These are phyloP conservation scores for Cyberlindnera japonica DNA, from an alignment of 805 yeast species.

Conservation along the genomic window DNA sequence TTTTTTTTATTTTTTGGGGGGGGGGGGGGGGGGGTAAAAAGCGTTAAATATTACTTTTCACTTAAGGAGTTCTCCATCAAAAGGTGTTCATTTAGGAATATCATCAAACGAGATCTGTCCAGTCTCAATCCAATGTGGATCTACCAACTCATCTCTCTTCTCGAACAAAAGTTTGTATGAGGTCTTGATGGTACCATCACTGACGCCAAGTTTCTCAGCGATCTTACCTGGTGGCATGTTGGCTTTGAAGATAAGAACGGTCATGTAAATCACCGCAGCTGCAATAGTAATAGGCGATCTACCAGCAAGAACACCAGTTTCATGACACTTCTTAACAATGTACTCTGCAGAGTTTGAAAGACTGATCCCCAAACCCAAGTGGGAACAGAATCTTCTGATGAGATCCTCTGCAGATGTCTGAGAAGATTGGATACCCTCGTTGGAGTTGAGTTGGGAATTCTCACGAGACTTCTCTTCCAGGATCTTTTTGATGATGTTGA, in stretches of 20 bases:
- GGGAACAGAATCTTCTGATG: conserved; percentile 94
- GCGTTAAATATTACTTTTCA: too few species aligned
- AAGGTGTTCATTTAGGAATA: conserved; percentile 3
- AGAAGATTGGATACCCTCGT: conserved; percentile 56
- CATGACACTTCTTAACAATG: conserved; percentile 86
- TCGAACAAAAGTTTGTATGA: conserved; percentile 80
- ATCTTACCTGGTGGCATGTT: conserved; percentile 74
- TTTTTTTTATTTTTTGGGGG: too few species aligned
- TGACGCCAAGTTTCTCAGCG: conserved; percentile 90
- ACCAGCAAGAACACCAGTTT: conserved; percentile 91
- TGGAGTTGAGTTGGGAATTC: conserved; percentile 24
- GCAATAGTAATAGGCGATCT: conserved; percentile 97
- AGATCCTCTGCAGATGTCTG: conserved; percentile 93
- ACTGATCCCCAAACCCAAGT: conserved; percentile 79
- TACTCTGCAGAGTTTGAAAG: conserved; percentile 90
- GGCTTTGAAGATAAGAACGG: conserved; percentile 81
- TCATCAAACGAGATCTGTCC: conserved; percentile 56
- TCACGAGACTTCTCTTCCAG: conserved; percentile 40
- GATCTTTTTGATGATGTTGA: conserved; percentile 76
- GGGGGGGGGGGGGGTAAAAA: too few species aligned
- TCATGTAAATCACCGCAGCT: conserved; percentile 94
- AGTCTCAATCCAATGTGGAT: conserved; percentile 68
- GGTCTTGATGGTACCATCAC: conserved; percentile 95
- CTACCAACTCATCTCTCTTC: conserved; percentile 67
- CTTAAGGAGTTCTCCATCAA: too few species aligned